Percentiles rank a stretch among this genome's conserved stretches.
Evolutionary conservation across 2,329 filamentous ascomycete species (phyloP).

Genomic region (Sarocladium strictum): DNA sequence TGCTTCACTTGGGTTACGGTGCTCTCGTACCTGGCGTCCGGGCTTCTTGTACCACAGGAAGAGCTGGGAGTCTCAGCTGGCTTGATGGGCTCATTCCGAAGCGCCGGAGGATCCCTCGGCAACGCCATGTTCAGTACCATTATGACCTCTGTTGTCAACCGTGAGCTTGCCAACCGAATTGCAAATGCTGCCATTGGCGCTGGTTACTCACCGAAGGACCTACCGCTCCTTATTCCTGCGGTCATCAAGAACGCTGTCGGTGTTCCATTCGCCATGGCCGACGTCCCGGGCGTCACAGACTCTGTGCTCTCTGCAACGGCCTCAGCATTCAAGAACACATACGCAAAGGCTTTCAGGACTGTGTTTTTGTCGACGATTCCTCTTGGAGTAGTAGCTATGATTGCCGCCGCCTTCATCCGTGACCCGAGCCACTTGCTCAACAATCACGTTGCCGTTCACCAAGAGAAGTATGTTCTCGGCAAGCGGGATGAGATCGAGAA

Average conservation of each 20-base stretch:
- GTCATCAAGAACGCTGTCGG: conserved; percentile 7
- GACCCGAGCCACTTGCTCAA: conserved; percentile 5
- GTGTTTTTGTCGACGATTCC: background rate
- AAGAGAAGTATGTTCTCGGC: conserved; percentile 6
- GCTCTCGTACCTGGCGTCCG: background rate
- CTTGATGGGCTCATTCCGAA: conserved; percentile 1
- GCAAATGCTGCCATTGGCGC: background rate
- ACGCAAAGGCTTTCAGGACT: background rate
- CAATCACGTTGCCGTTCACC: conserved; percentile 5
- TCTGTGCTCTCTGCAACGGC: background rate
- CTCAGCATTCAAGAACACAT: background rate
- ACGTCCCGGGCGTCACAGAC: background rate
- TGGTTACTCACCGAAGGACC: background rate
- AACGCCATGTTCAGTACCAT: conserved; percentile 8
- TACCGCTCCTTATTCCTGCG: background rate
- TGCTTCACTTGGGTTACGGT: conserved; percentile 8
- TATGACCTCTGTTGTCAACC: background rate
- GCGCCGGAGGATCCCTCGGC: background rate
- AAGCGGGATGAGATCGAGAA: background rate
- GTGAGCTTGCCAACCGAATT: conserved; percentile 1
- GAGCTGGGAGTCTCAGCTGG: conserved; percentile 4
- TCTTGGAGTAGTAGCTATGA: background rate
- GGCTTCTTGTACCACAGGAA: conserved; percentile 1
- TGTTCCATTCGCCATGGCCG: background rate
- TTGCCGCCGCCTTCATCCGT: conserved; percentile 2